These are phyloP conservation scores for Patellaria atrata DNA, from an alignment of 495 filamentous ascomycete species.

Conservation along the genomic window DNA sequence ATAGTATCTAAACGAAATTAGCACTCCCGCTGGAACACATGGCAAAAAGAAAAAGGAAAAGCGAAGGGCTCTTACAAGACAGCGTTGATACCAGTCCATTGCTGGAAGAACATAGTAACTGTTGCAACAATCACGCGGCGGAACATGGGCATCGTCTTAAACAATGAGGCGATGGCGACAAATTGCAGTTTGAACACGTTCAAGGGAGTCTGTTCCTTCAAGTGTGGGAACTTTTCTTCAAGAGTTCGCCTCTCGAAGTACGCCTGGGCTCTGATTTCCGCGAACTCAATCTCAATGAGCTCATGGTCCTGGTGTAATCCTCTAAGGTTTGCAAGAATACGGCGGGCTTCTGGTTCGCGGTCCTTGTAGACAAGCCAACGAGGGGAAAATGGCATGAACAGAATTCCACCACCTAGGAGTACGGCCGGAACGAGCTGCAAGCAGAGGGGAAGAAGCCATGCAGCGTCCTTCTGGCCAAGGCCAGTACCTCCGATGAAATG, in stretches of 20 bases:
- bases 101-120: constrained; percentile 63
- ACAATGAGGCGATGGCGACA: constrained; percentile 55
- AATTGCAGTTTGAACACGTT: constrained; percentile 56
- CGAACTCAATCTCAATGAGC: constrained; percentile 57
- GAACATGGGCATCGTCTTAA: constrained; percentile 60
- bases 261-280: constrained; percentile 70
- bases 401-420: constrained; percentile 43
- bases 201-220: constrained; percentile 43
- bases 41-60: too few species aligned
- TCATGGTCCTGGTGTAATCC: constrained; percentile 44
- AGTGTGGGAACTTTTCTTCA: constrained; percentile 52
- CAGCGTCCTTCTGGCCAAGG: constrained; percentile 43
- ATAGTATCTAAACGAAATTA: constrained; percentile 34
- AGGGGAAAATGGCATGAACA: constrained; percentile 71
- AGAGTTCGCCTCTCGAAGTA: constrained; percentile 66
- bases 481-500: constrained; percentile 66
- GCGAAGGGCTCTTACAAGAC: too few species aligned
- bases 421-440: constrained; percentile 27
- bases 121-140: constrained; percentile 54
- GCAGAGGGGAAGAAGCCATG: constrained; percentile 28
- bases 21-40: too few species aligned
- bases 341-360: constrained; percentile 55
- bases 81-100: constrained; percentile 63
- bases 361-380: constrained; percentile 64
- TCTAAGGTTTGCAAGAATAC: constrained; percentile 53